Evolutionary conservation across 176 grass and related monocot species (phyloP).

Genomic region (Avena eriantha): DNA sequence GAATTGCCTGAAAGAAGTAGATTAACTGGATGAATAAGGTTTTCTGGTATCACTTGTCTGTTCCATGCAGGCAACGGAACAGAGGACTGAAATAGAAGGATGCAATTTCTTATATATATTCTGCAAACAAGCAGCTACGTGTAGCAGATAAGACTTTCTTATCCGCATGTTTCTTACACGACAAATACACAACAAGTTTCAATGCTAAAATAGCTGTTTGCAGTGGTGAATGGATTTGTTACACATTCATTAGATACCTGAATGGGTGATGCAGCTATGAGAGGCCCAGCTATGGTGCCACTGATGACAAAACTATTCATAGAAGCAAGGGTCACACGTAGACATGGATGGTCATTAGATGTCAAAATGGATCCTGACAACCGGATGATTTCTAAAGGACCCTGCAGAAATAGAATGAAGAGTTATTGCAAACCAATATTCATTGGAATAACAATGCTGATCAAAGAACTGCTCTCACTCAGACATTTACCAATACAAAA

Average conservation of each 20-base stretch:
- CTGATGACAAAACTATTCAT: constrained; percentile 43
- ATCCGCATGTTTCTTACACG: not conserved
- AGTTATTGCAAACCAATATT: not conserved
- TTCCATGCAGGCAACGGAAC: not conserved
- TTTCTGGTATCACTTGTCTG: not conserved
- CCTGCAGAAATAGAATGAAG: constrained; percentile 42
- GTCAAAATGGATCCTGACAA: constrained; percentile 51
- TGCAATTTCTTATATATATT: not conserved
- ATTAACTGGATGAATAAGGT: constrained; percentile 11
- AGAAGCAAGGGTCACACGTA: constrained; percentile 54
- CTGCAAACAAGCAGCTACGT: too few relatives aligned
- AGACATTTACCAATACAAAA: not conserved
- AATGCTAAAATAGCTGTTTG: not conserved
- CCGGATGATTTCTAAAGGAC: constrained; percentile 56
- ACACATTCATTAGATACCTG: constrained; percentile 39
- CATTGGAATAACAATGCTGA: not conserved
- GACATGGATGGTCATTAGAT: constrained; percentile 36
- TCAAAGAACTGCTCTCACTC: not conserved
- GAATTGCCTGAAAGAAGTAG: constrained; percentile 47
- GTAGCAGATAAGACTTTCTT: not conserved
- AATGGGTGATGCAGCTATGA: constrained; percentile 40
- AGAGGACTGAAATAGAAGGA: not conserved
- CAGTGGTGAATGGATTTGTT: not conserved
- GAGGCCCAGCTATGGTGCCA: constrained; percentile 51
- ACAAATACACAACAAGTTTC: not conserved